A percentile compares a stretch with the other conserved stretches of the same genome.
Evolutionary conservation across 257 asterid species (phyloP).

Genomic region (Solanum pimpinellifolium): DNA sequence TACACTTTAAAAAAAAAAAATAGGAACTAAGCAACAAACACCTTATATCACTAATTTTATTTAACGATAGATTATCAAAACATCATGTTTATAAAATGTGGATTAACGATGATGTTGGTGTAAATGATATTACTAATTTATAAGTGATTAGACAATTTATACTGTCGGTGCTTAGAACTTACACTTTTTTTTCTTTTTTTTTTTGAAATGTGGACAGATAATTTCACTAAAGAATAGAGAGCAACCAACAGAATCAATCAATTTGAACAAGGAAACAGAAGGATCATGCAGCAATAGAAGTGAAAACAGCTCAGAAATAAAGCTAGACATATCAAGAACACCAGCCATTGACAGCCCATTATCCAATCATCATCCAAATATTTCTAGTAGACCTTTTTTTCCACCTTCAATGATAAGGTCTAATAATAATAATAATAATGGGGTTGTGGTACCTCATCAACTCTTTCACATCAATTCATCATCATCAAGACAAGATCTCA

Average conservation of each 20-base stretch:
- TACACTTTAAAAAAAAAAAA: not conserved
- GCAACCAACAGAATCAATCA: slow-evolving; percentile 70
- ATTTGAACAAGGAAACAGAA: slow-evolving; percentile 95
- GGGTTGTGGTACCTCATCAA: slow-evolving; percentile 9
- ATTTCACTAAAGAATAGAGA: slow-evolving; percentile 83
- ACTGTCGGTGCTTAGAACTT: not conserved
- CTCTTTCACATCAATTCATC: slow-evolving; percentile 24
- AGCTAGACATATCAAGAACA: slow-evolving; percentile 57
- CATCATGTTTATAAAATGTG: not conserved
- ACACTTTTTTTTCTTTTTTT: too few species aligned
- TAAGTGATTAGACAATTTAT: not conserved
- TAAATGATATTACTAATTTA: not conserved
- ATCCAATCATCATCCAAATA: slow-evolving; percentile 12
- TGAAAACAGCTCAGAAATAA: slow-evolving; percentile 83
- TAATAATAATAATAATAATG: not conserved
- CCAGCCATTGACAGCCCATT: slow-evolving; percentile 57
- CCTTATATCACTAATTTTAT: not conserved
- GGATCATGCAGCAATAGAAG: slow-evolving; percentile 88
- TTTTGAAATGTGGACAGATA: slow-evolving; percentile 30
- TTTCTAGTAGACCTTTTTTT: slow-evolving; percentile 35
- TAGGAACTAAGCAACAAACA: not conserved
- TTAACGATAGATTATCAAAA: not conserved
- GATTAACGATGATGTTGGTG: too few species aligned
- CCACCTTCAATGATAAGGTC: slow-evolving; percentile 36
- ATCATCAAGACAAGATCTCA: slow-evolving; percentile 30